Percentiles rank a stretch among this genome's conserved stretches.
Conservation (phyloP, 1,284 basidiomycete genomes). For the Violaceomyces palustris region DNA sequence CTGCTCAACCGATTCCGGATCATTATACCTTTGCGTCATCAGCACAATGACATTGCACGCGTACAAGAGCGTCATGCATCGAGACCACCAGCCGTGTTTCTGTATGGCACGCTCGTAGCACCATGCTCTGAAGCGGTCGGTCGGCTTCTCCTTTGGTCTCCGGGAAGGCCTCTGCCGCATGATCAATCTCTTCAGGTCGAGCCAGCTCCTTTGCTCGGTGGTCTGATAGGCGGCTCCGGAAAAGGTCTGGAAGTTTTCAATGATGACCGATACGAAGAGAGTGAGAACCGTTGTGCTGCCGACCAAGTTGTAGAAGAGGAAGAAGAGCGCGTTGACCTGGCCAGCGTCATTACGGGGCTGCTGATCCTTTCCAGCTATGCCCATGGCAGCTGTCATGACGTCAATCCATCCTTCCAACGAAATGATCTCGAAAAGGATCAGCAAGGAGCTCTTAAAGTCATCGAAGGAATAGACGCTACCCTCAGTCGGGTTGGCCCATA, state of each 20-base stretch:
- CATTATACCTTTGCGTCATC: conserved; percentile 76
- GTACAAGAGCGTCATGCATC: conserved; percentile 75
- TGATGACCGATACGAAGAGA: conserved; percentile 70
- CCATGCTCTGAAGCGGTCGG: conserved; percentile 66
- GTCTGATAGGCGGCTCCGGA: conserved; percentile 68
- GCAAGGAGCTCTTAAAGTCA: conserved; percentile 73
- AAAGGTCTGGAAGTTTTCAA: conserved; percentile 85
- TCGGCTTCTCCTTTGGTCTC: conserved; percentile 65
- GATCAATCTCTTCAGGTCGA: conserved; percentile 84
- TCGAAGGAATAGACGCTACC: conserved; percentile 89
- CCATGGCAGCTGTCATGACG: conserved; percentile 77
- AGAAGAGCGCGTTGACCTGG: conserved; percentile 71
- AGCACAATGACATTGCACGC: conserved; percentile 77
- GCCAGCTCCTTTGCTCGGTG: conserved; percentile 88
- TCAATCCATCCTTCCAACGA: conserved; percentile 92
- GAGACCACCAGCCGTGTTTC: conserved; percentile 92
- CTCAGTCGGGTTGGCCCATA: conserved; percentile 80
- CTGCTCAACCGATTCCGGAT: conserved; percentile 60
- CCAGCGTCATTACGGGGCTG: conserved; percentile 43
- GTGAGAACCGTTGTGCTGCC: conserved; percentile 72
- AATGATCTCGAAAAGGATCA: conserved; percentile 95
- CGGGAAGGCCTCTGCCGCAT: conserved; percentile 80
- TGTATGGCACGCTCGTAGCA: conserved; percentile 84
- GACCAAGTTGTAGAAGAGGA: conserved; percentile 85
- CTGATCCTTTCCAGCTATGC: conserved; percentile 62